Conservation (phyloP, 371 early-diverging fungal species). For the Sporodiniella umbellata region DNA sequence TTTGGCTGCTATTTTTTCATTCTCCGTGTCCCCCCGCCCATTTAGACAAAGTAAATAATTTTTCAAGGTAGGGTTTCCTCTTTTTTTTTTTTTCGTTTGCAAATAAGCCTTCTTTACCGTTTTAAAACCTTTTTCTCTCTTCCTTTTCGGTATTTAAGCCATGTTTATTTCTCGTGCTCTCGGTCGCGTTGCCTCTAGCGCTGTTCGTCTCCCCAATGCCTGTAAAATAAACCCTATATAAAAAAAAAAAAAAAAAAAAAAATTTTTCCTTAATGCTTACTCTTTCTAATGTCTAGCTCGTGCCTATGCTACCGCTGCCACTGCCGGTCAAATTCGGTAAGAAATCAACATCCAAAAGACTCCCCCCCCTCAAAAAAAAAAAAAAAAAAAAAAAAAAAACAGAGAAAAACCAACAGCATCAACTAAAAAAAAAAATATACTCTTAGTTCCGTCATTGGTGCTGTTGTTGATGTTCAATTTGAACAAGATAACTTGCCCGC, state of each 20-base stretch:
- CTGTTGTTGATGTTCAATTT: conserved; percentile 97
- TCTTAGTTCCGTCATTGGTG: conserved; percentile 79
- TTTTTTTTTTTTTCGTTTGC: conserved; percentile 3
- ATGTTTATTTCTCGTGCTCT: conserved; percentile 40
- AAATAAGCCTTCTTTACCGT: conserved; percentile 12
- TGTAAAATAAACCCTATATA: neutral
- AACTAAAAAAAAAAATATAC: neutral
- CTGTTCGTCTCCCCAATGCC: conserved; percentile 18
- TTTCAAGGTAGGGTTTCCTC: neutral
- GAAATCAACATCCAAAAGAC: neutral
- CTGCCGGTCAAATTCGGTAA: conserved; percentile 38
- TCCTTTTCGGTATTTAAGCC: conserved; percentile 23
- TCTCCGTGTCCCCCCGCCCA: conserved; percentile 14
- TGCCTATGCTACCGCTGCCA: conserved; percentile 32
- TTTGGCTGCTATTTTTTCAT: conserved; percentile 4
- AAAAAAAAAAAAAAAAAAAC: neutral
- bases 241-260: neutral
- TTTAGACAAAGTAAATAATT: neutral
- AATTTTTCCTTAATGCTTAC: neutral
- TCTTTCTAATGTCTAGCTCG: conserved; percentile 17
- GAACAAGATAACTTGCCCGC: conserved; percentile 85
- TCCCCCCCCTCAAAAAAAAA: too few species aligned
- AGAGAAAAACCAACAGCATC: neutral
- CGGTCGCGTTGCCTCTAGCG: conserved; percentile 33
- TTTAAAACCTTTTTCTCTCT: conserved; percentile 16